These are phyloP conservation scores for Rhynchosporium secalis DNA, from an alignment of 2,329 filamentous ascomycete genomes.

Conservation along the genomic window DNA sequence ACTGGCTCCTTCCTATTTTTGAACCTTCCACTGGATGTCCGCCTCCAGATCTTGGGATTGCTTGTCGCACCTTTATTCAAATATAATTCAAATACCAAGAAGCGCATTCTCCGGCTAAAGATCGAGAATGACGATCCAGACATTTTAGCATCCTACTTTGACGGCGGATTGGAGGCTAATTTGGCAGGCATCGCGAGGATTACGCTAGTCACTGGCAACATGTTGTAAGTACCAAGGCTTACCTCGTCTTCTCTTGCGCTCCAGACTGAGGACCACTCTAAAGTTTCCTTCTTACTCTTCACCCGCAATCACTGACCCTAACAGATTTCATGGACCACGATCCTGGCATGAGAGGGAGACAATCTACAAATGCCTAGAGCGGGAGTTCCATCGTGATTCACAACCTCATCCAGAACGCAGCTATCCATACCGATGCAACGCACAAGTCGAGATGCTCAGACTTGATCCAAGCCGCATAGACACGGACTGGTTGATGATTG, in stretches of 20 bases:
- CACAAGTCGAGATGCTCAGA: background rate
- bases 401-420: background rate
- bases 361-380: background rate
- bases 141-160: background rate
- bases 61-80: background rate
- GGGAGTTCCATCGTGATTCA: background rate
- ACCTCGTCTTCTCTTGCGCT: too few relatives aligned
- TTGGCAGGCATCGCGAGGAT: background rate
- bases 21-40: background rate
- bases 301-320: too few relatives aligned
- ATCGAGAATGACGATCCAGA: background rate
- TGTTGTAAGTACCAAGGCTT: too few relatives aligned
- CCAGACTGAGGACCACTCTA: too few relatives aligned
- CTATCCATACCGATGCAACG: background rate
- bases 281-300: too few relatives aligned
- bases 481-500: constrained; percentile 1
- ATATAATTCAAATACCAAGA: background rate
- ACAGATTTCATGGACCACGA: background rate
- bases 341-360: background rate
- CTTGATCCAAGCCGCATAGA: background rate
- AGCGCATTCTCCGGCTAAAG: background rate
- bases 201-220: too few relatives aligned
- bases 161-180: background rate
- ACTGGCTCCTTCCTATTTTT: background rate
- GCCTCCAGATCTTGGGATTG: background rate